Percentiles rank a stretch among this genome's conserved stretches.
Evolutionary conservation across 2,329 filamentous ascomycete species (phyloP).

Genomic region (Ophiocordyceps robertsii): DNA sequence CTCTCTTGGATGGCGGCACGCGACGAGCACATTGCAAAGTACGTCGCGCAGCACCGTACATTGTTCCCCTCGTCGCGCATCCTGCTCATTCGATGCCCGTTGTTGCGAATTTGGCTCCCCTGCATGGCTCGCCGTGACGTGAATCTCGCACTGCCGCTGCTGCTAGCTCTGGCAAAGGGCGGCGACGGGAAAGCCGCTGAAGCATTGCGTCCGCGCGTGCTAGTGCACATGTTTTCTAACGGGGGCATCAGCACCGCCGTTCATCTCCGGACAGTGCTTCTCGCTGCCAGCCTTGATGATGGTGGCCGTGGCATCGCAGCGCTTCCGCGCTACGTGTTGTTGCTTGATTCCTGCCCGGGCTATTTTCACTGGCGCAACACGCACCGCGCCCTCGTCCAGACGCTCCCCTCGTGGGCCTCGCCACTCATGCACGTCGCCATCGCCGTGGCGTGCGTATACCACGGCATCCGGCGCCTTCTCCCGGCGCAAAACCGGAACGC

Average conservation of each 20-base stretch:
- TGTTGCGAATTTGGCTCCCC: slow-evolving; percentile 20
- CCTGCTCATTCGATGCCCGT: slow-evolving; percentile 30
- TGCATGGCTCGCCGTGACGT: slow-evolving; percentile 18
- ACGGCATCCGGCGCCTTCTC: slow-evolving; percentile 14
- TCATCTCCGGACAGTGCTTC: slow-evolving; percentile 15
- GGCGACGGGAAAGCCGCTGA: slow-evolving; percentile 6
- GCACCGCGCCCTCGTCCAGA: slow-evolving; percentile 24
- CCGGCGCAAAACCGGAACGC: slow-evolving; percentile 19
- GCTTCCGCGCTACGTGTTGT: slow-evolving; percentile 26
- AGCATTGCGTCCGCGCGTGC: slow-evolving; percentile 15
- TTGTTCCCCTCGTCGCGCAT: slow-evolving; percentile 31
- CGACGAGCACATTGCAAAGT: slow-evolving; percentile 38
- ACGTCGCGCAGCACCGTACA: slow-evolving; percentile 28
- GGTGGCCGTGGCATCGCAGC: slow-evolving; percentile 2
- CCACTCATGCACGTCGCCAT: slow-evolving; percentile 22
- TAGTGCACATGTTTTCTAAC: slow-evolving; percentile 39
- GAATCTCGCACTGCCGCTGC: slow-evolving; percentile 23
- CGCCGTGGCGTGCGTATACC: slow-evolving; percentile 16
- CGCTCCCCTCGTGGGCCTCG: slow-evolving; percentile 18
- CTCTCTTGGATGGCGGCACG: slow-evolving; percentile 37
- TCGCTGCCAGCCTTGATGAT: background rate
- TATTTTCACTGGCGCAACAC: slow-evolving; percentile 23
- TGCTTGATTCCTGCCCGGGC: slow-evolving; percentile 37
- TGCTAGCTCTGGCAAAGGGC: slow-evolving; percentile 18
- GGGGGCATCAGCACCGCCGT: slow-evolving; percentile 31